Conservation (phyloP, 345 rosid genomes). For the Lepidium aucheri region DNA sequence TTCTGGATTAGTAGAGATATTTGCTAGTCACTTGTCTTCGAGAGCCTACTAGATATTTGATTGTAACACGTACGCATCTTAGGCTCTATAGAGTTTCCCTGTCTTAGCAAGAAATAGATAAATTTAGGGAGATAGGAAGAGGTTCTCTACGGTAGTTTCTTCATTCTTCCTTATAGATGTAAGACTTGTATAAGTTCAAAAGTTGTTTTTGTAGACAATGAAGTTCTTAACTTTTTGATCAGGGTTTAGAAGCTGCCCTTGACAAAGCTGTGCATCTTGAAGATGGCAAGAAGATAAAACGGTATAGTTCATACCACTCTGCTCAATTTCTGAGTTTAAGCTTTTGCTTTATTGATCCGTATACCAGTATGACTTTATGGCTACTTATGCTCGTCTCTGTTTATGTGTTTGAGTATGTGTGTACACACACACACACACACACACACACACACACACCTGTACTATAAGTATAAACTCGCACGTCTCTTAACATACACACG, state of each 20-base stretch:
- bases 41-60: neutral
- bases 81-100: neutral
- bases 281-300: constrained; percentile 84
- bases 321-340: neutral
- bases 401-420: constrained; percentile 2
- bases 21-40: neutral
- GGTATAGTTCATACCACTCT: constrained; percentile 40
- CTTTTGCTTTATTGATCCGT: neutral
- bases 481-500: neutral
- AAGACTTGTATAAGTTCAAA: neutral
- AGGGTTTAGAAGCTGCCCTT: constrained; percentile 98
- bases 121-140: neutral
- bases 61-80: neutral
- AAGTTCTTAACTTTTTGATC: constrained; percentile 3
- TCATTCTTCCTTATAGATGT: neutral
- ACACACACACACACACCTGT: neutral
- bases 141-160: constrained; percentile 4
- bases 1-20: constrained; percentile 11
- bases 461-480: neutral
- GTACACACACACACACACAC: neutral
- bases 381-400: neutral
- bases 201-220: neutral
- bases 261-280: constrained; percentile 95
- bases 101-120: neutral
- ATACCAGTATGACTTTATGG: neutral